Base-by-base conservation (phyloP, 2,329 filamentous ascomycete species). In the Calonectria multiphialidica region DNA sequence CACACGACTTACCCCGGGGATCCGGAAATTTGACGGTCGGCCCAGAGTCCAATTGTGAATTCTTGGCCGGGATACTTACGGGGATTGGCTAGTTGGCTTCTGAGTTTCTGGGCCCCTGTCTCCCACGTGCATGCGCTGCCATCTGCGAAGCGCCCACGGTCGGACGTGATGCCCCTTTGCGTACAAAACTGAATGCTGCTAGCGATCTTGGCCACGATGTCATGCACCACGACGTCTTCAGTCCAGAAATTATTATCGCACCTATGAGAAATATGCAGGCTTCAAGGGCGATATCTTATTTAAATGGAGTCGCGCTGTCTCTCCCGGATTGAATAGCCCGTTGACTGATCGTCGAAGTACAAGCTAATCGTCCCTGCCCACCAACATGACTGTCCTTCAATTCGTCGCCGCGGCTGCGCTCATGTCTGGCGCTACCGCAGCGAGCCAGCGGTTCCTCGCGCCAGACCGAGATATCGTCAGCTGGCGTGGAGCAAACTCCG, bases 21-120 rank as follows among this genome's bases (percentile, higher is more conserved):
- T 42, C 40, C 65, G 65, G 65, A 67, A 59, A 67, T 67, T 67
- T 67, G 65, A 55, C 16, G 12, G 37, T 35, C 59, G 67, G 67
- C 33, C n/a, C 13, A 28, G 15, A 18, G 16, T 40, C 67, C 59
- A 42, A 63, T 64, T 69, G 12, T 33, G 57, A 16, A 45, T 25
- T 7, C 13, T 37, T 3, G 15, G 12, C 47, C 37, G 33, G 16
- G 21, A 18, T 33, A 28, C 15, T 44, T 45, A 42, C 57, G 25
- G 47, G 44, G n/a, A 57, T 64, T 28, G 59, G 30, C 21, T n/a
- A 15, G 49, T 65, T 64, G 8, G 35, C 18, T 28, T 45, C 37
- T 55, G 25, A 28, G 9, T 59, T 21, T 44, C 49, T 28, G 45
- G 30, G 23, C 49, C 30, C 30, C n/a, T 42, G 37, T 42, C 23